phyloP scores from a whole-genome alignment of 1,139 yeast genomes.

The Kluyveromyces sp. region DNA sequence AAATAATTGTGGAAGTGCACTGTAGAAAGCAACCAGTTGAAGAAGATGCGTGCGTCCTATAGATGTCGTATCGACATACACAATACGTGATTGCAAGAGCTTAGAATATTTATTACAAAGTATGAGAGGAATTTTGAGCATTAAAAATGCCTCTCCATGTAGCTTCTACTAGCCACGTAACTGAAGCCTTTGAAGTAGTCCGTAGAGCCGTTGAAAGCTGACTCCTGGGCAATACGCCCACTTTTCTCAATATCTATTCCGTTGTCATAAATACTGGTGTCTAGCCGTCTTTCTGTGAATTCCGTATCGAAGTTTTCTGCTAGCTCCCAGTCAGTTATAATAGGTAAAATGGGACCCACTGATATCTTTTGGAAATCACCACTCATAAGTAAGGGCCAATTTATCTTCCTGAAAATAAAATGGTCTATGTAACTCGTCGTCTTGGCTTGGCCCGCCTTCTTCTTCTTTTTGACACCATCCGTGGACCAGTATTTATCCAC shows the following conservation, averaged over 20 bases:
- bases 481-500: constrained; percentile 41
- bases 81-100: too few relatives aligned
- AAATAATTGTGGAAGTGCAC: neutral
- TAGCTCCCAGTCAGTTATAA: constrained; percentile 73
- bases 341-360: constrained; percentile 78
- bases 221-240: constrained; percentile 6
- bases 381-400: constrained; percentile 59
- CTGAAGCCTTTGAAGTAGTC: constrained; percentile 36
- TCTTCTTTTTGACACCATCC: constrained; percentile 37
- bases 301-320: constrained; percentile 92
- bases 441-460: constrained; percentile 25
- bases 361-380: constrained; percentile 39
- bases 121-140: too few relatives aligned
- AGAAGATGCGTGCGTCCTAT: too few relatives aligned
- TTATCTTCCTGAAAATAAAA: constrained; percentile 68
- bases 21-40: neutral
- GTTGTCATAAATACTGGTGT: constrained; percentile 17
- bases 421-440: constrained; percentile 38
- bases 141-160: constrained; percentile 30
- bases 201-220: constrained; percentile 7
- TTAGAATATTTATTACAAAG: too few relatives aligned
- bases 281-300: constrained; percentile 65
- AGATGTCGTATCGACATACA: too few relatives aligned
- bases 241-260: constrained; percentile 10
- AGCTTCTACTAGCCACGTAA: constrained; percentile 32